Evolutionary conservation across 768 basidiomycete genomes (phyloP).

Genomic region (Pleurotus salmoneostramineus): DNA sequence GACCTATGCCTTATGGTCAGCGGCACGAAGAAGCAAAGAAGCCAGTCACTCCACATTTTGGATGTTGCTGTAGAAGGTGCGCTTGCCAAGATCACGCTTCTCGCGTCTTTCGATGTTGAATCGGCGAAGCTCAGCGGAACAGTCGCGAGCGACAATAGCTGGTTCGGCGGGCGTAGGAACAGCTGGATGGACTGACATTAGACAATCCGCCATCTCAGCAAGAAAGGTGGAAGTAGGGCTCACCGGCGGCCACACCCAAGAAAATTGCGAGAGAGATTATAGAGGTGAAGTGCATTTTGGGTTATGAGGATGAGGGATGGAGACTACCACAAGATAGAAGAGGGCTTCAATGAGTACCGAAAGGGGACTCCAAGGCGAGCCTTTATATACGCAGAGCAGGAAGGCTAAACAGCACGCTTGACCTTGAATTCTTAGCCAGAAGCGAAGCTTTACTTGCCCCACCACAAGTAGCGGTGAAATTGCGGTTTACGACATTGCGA

Average conservation of each 20-base stretch:
- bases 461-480: constrained; percentile 2
- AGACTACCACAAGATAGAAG: background rate
- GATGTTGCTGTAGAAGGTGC: constrained; percentile 16
- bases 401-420: background rate
- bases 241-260: constrained; percentile 14
- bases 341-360: background rate
- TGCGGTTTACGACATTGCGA: constrained; percentile 2
- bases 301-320: background rate
- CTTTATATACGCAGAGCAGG: background rate
- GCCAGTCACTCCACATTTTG: constrained; percentile 15
- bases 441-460: background rate
- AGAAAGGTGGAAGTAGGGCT: background rate
- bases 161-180: constrained; percentile 11
- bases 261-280: constrained; percentile 13
- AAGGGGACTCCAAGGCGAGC: background rate
- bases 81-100: constrained; percentile 15
- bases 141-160: constrained; percentile 13
- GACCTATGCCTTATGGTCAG: constrained; percentile 10
- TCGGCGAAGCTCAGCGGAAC: constrained; percentile 17
- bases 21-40: background rate
- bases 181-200: constrained; percentile 8
- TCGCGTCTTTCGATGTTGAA: constrained; percentile 14
- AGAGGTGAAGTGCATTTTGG: constrained; percentile 4
- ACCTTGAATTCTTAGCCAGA: background rate
- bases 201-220: background rate